Evolutionary conservation across 2,329 filamentous ascomycete species (phyloP).

Genomic region (Fusarium fujikuroi): DNA sequence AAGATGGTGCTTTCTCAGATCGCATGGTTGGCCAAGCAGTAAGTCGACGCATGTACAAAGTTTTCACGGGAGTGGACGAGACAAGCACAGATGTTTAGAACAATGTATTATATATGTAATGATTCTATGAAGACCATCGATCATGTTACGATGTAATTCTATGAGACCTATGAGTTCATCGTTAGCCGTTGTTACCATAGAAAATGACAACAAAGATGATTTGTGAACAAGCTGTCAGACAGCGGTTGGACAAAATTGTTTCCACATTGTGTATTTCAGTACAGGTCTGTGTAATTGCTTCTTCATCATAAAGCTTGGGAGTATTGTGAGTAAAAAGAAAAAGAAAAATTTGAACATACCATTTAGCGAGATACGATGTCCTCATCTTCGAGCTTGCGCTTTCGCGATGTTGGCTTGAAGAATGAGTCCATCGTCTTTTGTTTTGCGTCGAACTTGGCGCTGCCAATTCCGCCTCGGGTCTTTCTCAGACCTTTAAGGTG

Average conservation of each 20-base stretch:
- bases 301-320: constrained; percentile 70
- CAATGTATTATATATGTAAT: constrained; percentile 15
- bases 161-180: constrained; percentile 26
- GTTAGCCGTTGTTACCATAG: constrained; percentile 37
- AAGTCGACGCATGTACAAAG: constrained; percentile 67
- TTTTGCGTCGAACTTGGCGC: constrained; percentile 76
- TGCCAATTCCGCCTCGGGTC: constrained; percentile 85
- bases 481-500: constrained; percentile 81
- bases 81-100: constrained; percentile 62
- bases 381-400: constrained; percentile 43
- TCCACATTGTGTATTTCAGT: constrained; percentile 77
- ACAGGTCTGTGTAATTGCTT: constrained; percentile 83
- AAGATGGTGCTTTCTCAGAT: constrained; percentile 66
- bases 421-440: constrained; percentile 83
- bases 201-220: constrained; percentile 39
- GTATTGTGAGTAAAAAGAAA: neutral
- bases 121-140: constrained; percentile 5
- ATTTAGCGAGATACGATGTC: constrained; percentile 35
- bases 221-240: constrained; percentile 66
- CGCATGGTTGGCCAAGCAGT: constrained; percentile 66
- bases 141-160: constrained; percentile 3
- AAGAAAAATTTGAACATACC: constrained; percentile 52
- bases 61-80: constrained; percentile 68
- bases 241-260: constrained; percentile 82
- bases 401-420: constrained; percentile 64